These are phyloP conservation scores for Populus hybrid DNA, from an alignment of 441 rosid genomes.

Conservation along the genomic window DNA sequence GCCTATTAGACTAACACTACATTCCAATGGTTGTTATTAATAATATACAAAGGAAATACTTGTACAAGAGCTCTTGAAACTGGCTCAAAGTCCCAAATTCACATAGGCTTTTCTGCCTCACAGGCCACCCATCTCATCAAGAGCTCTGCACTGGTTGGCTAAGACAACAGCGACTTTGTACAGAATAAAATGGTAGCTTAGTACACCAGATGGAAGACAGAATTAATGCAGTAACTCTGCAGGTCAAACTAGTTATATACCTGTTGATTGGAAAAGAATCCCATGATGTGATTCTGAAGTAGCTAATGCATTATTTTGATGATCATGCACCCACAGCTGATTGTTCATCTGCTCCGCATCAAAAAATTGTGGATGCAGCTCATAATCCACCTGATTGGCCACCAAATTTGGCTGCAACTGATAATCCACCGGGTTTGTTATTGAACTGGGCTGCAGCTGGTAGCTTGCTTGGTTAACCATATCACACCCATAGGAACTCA, in stretches of 20 bases:
- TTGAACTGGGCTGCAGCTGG: constrained; percentile 24
- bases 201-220: constrained; percentile 20
- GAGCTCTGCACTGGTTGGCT: constrained; percentile 48
- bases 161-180: constrained; percentile 37
- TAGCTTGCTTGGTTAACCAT: constrained; percentile 27
- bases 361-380: constrained; percentile 23
- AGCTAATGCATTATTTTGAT: constrained; percentile 18
- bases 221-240: constrained; percentile 11
- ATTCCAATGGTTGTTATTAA: background rate
- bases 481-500: constrained; percentile 22
- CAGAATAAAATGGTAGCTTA: constrained; percentile 27
- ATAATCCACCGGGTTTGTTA: constrained; percentile 18
- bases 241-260: constrained; percentile 36
- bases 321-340: constrained; percentile 48
- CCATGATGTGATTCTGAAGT: constrained; percentile 31
- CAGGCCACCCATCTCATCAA: constrained; percentile 44
- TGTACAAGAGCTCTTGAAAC: constrained; percentile 46
- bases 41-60: constrained; percentile 27
- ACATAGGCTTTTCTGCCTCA: constrained; percentile 34
- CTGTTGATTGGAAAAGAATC: constrained; percentile 38
- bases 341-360: constrained; percentile 29
- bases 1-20: constrained; percentile 19
- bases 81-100: constrained; percentile 39
- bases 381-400: constrained; percentile 19
- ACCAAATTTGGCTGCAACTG: constrained; percentile 18